Evolutionary conservation across 2,329 filamentous ascomycete species (phyloP).

Genomic region (Clathrospora elynae): DNA sequence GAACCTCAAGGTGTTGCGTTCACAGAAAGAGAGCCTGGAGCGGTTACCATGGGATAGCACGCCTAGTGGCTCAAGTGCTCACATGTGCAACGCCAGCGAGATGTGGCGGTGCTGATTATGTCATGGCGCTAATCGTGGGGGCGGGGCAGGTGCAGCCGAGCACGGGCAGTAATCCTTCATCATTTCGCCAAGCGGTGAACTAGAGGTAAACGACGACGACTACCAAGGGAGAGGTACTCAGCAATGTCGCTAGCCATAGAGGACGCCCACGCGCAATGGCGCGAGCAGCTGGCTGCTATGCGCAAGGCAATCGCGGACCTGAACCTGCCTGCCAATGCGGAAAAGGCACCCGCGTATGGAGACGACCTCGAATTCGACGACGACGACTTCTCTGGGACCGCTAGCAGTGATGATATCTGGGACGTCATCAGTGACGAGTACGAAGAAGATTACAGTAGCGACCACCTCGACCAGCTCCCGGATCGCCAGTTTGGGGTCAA

Average conservation of each 20-base stretch:
- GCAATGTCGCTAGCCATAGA: slow-evolving; percentile 49
- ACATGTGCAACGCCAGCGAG: slow-evolving; percentile 7
- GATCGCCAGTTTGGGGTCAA: slow-evolving; percentile 33
- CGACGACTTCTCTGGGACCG: slow-evolving; percentile 65
- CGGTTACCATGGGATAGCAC: background rate
- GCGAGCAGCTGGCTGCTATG: slow-evolving; percentile 84
- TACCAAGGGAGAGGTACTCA: background rate
- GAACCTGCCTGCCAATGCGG: slow-evolving; percentile 57
- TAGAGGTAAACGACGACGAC: slow-evolving; percentile 2
- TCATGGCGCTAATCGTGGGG: slow-evolving; percentile 27
- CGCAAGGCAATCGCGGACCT: slow-evolving; percentile 79
- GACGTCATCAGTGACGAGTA: slow-evolving; percentile 82
- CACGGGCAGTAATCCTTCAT: slow-evolving; percentile 12
- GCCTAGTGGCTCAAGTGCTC: background rate
- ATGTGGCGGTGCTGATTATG: slow-evolving; percentile 19
- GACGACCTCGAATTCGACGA: slow-evolving; percentile 68
- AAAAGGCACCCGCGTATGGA: slow-evolving; percentile 57
- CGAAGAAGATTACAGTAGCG: slow-evolving; percentile 68
- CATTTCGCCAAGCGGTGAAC: slow-evolving; percentile 20
- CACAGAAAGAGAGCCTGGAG: slow-evolving; percentile 1
- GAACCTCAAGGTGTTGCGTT: too few species aligned
- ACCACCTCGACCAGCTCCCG: slow-evolving; percentile 62
- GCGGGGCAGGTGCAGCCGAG: slow-evolving; percentile 31
- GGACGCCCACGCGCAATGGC: slow-evolving; percentile 72
- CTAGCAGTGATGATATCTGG: slow-evolving; percentile 83